These are phyloP conservation scores for Pseudonitzschia multiseries DNA, from an alignment of 108 stramenopile genomes.

Conservation along the genomic window DNA sequence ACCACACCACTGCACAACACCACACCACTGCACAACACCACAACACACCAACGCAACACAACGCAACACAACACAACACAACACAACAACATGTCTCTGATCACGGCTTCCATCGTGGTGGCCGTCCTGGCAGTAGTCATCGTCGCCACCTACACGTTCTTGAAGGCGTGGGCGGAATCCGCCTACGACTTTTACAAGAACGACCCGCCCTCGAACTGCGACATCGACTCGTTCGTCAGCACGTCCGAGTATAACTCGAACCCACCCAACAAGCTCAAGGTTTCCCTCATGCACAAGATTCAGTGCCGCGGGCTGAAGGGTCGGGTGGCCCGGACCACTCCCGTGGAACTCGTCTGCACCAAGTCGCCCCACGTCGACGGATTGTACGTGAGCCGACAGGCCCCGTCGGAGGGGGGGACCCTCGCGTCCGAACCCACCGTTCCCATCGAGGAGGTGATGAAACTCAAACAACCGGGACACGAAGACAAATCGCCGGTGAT, in stretches of 20 bases:
- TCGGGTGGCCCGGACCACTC: slow-evolving; percentile 18
- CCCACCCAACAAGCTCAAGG: slow-evolving; percentile 45
- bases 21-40: no score
- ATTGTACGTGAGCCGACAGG: slow-evolving; percentile 37
- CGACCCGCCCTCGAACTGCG: slow-evolving; percentile 26
- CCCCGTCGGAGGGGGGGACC: slow-evolving; percentile 13
- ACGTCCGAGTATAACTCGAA: slow-evolving; percentile 13
- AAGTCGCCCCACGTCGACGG: slow-evolving; percentile 41
- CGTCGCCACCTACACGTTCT: slow-evolving; percentile 1
- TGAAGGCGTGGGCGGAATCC: slow-evolving; percentile 16
- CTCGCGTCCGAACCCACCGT: slow-evolving; percentile 8
- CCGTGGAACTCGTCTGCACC: slow-evolving; percentile 40
- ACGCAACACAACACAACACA: no score
- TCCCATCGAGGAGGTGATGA: slow-evolving; percentile 18
- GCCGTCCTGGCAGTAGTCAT: slow-evolving; percentile 4
- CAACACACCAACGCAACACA: no score
- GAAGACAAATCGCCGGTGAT: slow-evolving; percentile 60
- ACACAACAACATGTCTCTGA: background rate
- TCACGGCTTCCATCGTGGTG: background rate
- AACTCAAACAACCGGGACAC: slow-evolving; percentile 11
- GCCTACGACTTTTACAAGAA: slow-evolving; percentile 18
- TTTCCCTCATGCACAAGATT: slow-evolving; percentile 36
- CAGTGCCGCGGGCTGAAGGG: slow-evolving; percentile 26
- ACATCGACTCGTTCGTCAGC: slow-evolving; percentile 49
- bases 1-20: no score